Conservation (phyloP, 768 basidiomycete genomes). For the Leucosporidium scottii region DNA sequence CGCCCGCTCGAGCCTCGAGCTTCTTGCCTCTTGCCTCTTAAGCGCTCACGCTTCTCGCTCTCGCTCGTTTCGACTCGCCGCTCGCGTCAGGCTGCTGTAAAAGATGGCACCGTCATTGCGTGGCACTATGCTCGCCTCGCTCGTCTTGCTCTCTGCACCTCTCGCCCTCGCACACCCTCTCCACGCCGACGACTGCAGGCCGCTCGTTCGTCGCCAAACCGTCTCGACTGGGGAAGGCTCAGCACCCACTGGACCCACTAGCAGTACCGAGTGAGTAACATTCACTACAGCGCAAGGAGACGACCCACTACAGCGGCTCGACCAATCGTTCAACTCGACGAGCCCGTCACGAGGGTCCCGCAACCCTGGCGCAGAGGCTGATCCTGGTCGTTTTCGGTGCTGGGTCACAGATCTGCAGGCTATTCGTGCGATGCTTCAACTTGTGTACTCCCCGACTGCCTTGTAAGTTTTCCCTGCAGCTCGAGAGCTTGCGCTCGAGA, state of each 20-base stretch:
- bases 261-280: neutral
- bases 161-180: neutral
- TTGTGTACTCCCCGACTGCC: constrained; percentile 64
- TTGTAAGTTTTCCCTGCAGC: constrained; percentile 22
- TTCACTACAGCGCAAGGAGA: neutral
- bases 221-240: neutral
- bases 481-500: neutral
- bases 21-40: too few relatives aligned
- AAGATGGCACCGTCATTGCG: too few relatives aligned
- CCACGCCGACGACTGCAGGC: too few relatives aligned
- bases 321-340: constrained; percentile 36
- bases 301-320: constrained; percentile 14
- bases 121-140: neutral
- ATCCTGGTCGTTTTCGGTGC: too few relatives aligned
- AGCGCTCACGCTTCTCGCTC: too few relatives aligned
- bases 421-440: constrained; percentile 62
- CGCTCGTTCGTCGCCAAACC: neutral
- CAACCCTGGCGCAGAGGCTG: too few relatives aligned
- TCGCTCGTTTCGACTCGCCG: too few relatives aligned
- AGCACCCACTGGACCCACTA: neutral
- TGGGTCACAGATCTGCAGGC: constrained; percentile 49
- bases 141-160: neutral
- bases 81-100: too few relatives aligned
- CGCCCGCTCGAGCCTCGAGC: too few relatives aligned
- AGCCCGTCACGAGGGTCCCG: too few relatives aligned